phyloP scores from a whole-genome alignment of 805 yeast genomes.

The Priceomyces castillae region DNA sequence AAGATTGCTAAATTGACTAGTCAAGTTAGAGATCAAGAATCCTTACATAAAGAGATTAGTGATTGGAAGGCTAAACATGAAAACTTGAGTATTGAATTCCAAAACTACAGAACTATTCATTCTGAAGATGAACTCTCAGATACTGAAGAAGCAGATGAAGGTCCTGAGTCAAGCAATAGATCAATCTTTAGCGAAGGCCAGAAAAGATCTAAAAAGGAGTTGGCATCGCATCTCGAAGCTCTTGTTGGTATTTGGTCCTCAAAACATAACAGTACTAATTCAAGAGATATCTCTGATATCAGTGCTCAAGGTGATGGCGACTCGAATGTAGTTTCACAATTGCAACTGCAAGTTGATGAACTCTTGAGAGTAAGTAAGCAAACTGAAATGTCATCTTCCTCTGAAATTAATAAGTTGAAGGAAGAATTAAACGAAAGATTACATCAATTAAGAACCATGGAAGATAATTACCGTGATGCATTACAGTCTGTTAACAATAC shows the following conservation, averaged over 20 bases:
- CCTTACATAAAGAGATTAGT: constrained; percentile 43
- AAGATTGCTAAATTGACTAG: constrained; percentile 40
- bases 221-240: constrained; percentile 34
- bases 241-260: constrained; percentile 35
- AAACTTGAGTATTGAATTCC: constrained; percentile 42
- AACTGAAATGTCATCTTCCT: constrained; percentile 33
- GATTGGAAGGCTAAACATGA: constrained; percentile 49
- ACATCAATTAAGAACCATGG: constrained; percentile 38
- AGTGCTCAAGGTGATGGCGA: constrained; percentile 14
- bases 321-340: constrained; percentile 30
- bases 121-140: constrained; percentile 32
- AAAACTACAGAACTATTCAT: constrained; percentile 36
- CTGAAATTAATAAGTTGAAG: constrained; percentile 31
- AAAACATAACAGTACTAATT: constrained; percentile 10
- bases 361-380: constrained; percentile 47
- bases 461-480: constrained; percentile 69
- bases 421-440: constrained; percentile 31
- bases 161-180: constrained; percentile 15
- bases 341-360: constrained; percentile 58
- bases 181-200: constrained; percentile 20
- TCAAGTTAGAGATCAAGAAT: constrained; percentile 44
- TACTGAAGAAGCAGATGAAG: constrained; percentile 12
- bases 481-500: constrained; percentile 70
- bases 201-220: constrained; percentile 25
- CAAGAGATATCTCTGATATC: constrained; percentile 5